Evolutionary conservation across 352 stramenopile species (phyloP).

Genomic region (Pythium folliculosum): DNA sequence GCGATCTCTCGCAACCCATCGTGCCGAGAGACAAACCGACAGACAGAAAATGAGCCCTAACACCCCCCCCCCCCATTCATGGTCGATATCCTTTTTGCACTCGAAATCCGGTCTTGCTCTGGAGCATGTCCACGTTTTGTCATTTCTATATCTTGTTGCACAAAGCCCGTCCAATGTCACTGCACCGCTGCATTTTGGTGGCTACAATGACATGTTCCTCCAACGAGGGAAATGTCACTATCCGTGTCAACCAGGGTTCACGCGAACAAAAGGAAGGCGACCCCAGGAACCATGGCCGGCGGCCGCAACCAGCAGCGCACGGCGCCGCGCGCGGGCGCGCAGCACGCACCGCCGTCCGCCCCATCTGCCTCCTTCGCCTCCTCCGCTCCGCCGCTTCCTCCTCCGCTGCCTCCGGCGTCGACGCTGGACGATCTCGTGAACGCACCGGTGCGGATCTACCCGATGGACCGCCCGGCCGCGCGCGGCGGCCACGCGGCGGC

Average conservation of each 20-base stretch:
- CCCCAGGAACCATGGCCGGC: slow-evolving; percentile 3
- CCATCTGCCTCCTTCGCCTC: not conserved
- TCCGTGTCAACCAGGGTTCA: no score
- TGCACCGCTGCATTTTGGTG: not conserved
- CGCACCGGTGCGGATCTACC: slow-evolving; percentile 62
- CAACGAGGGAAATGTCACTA: slow-evolving; percentile 15
- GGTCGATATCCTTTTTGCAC: no score
- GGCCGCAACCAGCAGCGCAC: slow-evolving; percentile 10
- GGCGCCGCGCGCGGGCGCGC: slow-evolving; percentile 3
- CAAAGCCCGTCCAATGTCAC: slow-evolving; percentile 11
- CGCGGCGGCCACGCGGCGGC: slow-evolving; percentile 18
- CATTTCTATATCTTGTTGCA: slow-evolving; percentile 1
- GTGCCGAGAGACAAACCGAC: no score
- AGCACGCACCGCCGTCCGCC: not conserved
- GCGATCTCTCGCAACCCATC: no score
- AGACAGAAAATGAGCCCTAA: no score
- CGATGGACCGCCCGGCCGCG: slow-evolving; percentile 29
- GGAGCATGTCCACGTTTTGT: no score
- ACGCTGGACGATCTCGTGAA: slow-evolving; percentile 25
- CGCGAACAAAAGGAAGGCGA: no score
- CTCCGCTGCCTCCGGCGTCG: slow-evolving; percentile 13
- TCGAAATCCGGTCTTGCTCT: no score
- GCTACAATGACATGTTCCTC: slow-evolving; percentile 2
- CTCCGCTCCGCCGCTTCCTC: slow-evolving; percentile 15
- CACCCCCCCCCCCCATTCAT: no score